Conservation (phyloP, 78 protist genomes). For the Chrysochromulina parva region DNA sequence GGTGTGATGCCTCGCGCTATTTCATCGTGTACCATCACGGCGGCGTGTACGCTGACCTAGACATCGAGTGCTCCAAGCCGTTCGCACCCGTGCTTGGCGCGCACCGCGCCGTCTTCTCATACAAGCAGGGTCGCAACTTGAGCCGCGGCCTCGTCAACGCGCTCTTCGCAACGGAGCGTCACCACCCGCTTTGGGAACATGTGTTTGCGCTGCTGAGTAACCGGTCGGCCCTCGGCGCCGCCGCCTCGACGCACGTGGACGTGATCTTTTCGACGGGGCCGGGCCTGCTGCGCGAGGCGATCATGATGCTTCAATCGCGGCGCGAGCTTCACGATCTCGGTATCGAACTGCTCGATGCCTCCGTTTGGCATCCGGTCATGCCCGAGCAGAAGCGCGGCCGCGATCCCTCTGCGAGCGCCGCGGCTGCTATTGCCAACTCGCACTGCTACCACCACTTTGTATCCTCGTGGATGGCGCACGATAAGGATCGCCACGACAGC, state of each 20-base stretch:
- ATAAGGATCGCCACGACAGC: neutral
- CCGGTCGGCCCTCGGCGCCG: neutral
- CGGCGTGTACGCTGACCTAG: neutral
- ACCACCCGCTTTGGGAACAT: neutral
- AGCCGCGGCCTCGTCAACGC: neutral
- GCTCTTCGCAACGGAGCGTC: neutral
- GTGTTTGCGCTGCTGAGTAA: neutral
- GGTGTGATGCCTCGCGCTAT: neutral
- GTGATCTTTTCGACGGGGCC: neutral
- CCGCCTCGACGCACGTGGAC: neutral
- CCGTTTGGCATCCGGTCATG: neutral
- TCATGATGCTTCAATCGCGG: neutral
- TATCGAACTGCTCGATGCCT: neutral
- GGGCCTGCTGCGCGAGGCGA: neutral
- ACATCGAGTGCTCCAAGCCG: neutral
- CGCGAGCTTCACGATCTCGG: neutral
- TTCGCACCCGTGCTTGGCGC: neutral
- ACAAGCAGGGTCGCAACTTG: neutral
- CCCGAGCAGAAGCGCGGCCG: constrained; percentile 26
- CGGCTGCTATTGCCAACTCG: neutral
- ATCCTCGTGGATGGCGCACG: neutral
- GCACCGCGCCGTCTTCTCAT: neutral
- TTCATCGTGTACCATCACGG: neutral
- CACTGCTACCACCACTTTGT: constrained; percentile 10
- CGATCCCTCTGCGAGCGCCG: neutral